Base-by-base conservation (phyloP, 2,329 filamentous ascomycete species). In the Pezicula rhizophila region DNA sequence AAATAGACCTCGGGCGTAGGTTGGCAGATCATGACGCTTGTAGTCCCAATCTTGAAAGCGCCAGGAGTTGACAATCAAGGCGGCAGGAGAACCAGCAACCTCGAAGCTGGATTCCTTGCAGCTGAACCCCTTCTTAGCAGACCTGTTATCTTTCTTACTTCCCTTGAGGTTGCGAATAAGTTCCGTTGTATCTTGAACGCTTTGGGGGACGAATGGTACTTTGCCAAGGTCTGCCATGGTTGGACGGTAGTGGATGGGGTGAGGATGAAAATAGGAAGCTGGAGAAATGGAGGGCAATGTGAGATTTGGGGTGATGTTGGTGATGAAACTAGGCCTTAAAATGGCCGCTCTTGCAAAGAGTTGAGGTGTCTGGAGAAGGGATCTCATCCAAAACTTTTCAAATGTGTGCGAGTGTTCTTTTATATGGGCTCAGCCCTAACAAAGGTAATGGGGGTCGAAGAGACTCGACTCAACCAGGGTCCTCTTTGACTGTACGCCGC, bases 31-130 rank as follows among this genome's bases (percentile, higher is more conserved):
- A 14, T 72, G 71, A 58, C 85, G 85, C 72, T 97, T 97, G 77
- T 97, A 99, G 61, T 97, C 92, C 85, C 86, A 95, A 57, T 99
- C 93, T 60, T 87, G 83, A 68, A 97, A 85, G 57, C 86, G 85
- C 93, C 93, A 99, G 2, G 92, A 96, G 64, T 93, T 82, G 49
- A 97, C 88, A 5, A 72, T 73, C 56, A 89, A 79, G 23, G 79
- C 74, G 50, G 82, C 74, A 18, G 77, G 74, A 5, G 84, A 88
- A 14, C 71, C 70, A 38, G 72, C 69, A 17, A 97, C 79, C 2
- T 74, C 60, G 64, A 89, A 99, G 3, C 79, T 86, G n/a, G 79
- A 82, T 71, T 90, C 95, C 68, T 85, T 93, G 70, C 85, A 85
- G 15, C 79, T 84, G 64, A 89, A 88, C 2, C 73, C 73, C 35